Evolutionary conservation across 805 yeast genomes (phyloP).

Genomic region (Suhomyces sp.): DNA sequence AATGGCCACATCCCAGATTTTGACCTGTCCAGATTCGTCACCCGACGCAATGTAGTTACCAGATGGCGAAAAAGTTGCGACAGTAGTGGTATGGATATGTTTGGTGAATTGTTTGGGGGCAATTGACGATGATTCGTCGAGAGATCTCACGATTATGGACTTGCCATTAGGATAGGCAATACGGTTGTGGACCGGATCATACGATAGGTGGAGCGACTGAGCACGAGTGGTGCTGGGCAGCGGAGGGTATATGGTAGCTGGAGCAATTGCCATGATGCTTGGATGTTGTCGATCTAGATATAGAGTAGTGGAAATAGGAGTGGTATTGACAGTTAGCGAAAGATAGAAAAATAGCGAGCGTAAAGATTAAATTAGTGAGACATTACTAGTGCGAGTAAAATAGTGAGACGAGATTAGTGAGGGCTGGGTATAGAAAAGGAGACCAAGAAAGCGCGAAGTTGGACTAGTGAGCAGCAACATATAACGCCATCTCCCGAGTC

Average conservation of each 20-base stretch:
- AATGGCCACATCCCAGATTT: constrained; percentile 69
- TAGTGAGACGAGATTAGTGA: neutral
- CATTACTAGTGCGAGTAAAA: neutral
- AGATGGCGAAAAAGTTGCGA: constrained; percentile 82
- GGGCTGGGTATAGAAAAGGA: neutral
- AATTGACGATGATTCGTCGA: constrained; percentile 46
- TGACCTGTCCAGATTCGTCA: constrained; percentile 84
- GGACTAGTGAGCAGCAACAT: neutral
- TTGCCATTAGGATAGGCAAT: constrained; percentile 82
- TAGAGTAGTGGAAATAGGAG: neutral
- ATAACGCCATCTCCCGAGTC: neutral
- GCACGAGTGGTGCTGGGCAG: constrained; percentile 77
- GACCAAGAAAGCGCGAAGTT: neutral
- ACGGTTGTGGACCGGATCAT: constrained; percentile 64
- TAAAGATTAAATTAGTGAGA: neutral
- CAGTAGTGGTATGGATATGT: constrained; percentile 72
- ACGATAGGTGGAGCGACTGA: constrained; percentile 67
- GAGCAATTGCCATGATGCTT: constrained; percentile 27
- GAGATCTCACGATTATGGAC: constrained; percentile 68
- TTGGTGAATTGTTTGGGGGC: constrained; percentile 62
- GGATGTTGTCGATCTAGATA: neutral
- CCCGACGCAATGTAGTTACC: constrained; percentile 92
- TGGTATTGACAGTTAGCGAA: neutral
- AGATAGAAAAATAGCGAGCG: neutral
- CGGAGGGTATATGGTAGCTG: constrained; percentile 54